A percentile compares a stretch with the other conserved stretches of the same genome.
These are phyloP conservation scores for Meyerozyma guilliermondii DNA, from an alignment of 1,139 yeast species.

Conservation along the genomic window DNA sequence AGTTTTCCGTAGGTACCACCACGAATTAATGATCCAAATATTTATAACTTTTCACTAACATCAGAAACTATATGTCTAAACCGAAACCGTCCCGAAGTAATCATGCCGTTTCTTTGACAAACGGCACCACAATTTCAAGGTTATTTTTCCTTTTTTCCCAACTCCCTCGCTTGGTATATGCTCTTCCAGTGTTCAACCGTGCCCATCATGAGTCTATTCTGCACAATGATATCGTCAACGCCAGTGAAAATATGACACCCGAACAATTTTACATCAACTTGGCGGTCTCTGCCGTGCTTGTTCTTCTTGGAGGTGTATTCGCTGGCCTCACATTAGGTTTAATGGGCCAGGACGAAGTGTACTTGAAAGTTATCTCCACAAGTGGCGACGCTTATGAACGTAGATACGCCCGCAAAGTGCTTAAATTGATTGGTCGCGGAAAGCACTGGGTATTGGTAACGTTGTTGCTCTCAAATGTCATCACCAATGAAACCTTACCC, in stretches of 20 bases:
- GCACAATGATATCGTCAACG: constrained; percentile 3
- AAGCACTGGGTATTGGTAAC: constrained; percentile 99
- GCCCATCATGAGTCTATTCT: constrained; percentile 1
- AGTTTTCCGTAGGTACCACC: background rate
- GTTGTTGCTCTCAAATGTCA: constrained; percentile 75
- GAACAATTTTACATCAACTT: constrained; percentile 51
- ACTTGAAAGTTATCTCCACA: constrained; percentile 64
- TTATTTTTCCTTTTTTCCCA: constrained; percentile 9
- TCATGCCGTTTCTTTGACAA: constrained; percentile 8
- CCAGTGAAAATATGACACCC: constrained; percentile 21
- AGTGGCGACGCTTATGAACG: constrained; percentile 59
- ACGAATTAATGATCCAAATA: background rate
- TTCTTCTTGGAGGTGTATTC: constrained; percentile 88
- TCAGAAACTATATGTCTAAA: constrained; percentile 7
- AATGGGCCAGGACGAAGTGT: constrained; percentile 98
- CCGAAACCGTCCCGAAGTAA: constrained; percentile 9
- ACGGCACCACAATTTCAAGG: constrained; percentile 9
- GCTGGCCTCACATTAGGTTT: constrained; percentile 93
- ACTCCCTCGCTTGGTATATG: constrained; percentile 13
- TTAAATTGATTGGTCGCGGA: constrained; percentile 69
- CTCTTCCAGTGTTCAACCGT: constrained; percentile 10
- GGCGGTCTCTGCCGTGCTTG: constrained; percentile 60
- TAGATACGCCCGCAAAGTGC: constrained; percentile 67
- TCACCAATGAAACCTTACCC: constrained; percentile 93
- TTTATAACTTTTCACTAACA: background rate